Evolutionary conservation across 371 early-diverging fungal species (phyloP), one percentile per base, ranked within the genome.

Genomic region (Haplosporangium sp.): DNA sequence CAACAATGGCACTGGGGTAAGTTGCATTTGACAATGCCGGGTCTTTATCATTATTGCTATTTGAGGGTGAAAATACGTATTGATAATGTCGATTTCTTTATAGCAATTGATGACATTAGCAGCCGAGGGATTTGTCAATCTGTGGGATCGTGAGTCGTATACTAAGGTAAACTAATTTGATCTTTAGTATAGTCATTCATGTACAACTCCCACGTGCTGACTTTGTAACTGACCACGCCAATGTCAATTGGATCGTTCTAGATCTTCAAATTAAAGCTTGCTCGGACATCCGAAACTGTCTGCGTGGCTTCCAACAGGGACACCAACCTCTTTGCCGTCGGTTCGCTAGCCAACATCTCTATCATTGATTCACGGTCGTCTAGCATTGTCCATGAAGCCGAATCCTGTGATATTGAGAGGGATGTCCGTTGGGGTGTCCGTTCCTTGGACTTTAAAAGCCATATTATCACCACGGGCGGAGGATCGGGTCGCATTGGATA

Each of bases 391-490:
- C 86, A 84, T 43, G 76, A 69, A 2, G 67, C 86, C 41, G 83
- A 82, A 7, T 88, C 89, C 5, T 75, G 81, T 42, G 93, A 93
- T n/a, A n/a, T n/a, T n/a, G n/a, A n/a, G n/a, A n/a, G n/a, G n/a
- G n/a, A n/a, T 75, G 88, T 86, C 1, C 86, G 85, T 1, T 92
- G 92, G 90, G 93, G 93, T 3, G 91, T 93, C 5, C 82, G 92
- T 5, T 84, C 89, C 7, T 51, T 93, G 6, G 81, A 80, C 23
- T 82, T 89, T 50, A 81, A 83, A 50, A 61, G 79, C 29, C 83
- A 83, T 50, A 82, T 89, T 36, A 53, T 91, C 36, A 85, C 90
- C 0, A 83, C 87, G 14, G 92, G 93, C 0, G 90, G 84, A 12
- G 86, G 85, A 5, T 66, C 52, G 50, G 87, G 86, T 11, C 70